Base-by-base conservation (phyloP, 2,329 filamentous ascomycete genomes). In the Sporothrix globosa region DNA sequence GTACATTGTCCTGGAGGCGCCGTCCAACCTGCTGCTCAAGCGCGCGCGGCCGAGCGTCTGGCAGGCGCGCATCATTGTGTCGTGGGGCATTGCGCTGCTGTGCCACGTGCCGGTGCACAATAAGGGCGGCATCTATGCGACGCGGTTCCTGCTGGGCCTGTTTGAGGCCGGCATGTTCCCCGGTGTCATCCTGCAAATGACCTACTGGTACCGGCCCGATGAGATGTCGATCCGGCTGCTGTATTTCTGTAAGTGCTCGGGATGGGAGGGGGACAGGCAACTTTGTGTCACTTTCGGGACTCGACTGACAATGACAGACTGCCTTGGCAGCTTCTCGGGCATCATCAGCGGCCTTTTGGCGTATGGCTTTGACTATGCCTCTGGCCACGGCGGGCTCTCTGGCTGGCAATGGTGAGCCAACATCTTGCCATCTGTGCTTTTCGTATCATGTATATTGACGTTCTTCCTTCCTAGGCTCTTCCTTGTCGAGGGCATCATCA, bases 1-100 rank as follows among this genome's bases (percentile, higher is more conserved):
- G 1, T 96, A 96, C 77, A 84, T 90, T 2, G 83, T 90, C 24
- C 92, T 92, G 73, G 92, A 95, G 77, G 87, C 90, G 0, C 82
- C 92, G n/a, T 92, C 90, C 69, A 96, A 96, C 75, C 79, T 95
- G 14, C 80, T 95, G 9, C 86, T 96, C 69, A 96, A 95, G 79
- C 86, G 85, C 17, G 82, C 93, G 67, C 85, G 90, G 0, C 92
- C 92, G 0, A 91, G 88, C 52, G 80, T 92, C 66, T 96, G 93
- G 82, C 85, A 95, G 30, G 90, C 92, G 0, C 80, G 84, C 6
- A 95, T 95, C 75, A 94, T 96, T 89, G 79, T 92, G 1, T 81
- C 87, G 0, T 88, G 83, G 82, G 80, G 81, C 2, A 30, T 80
- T 2, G 81, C 83, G 21, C 82, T 86, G 82, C 85, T 83, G 0